phyloP scores from a whole-genome alignment of 2,329 filamentous ascomycete genomes.

The Fusarium hainanense region DNA sequence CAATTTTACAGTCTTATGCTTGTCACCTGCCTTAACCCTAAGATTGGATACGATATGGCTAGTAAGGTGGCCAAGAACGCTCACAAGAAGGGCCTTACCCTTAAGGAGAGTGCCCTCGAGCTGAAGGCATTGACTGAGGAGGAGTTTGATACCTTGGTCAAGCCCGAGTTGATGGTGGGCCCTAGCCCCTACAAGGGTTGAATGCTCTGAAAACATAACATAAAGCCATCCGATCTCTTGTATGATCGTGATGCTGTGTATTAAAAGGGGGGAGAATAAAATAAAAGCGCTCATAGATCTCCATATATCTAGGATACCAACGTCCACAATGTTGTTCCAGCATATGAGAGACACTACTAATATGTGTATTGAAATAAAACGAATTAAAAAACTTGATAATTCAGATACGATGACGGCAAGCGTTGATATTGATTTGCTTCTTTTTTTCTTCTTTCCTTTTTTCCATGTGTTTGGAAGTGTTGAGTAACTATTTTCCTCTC shows the following conservation, averaged over 20 bases:
- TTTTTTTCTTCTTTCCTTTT: not conserved
- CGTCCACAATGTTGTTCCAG: not conserved
- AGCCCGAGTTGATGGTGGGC: constrained; percentile 94
- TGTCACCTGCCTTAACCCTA: constrained; percentile 96
- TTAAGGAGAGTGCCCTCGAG: constrained; percentile 95
- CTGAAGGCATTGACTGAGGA: constrained; percentile 87
- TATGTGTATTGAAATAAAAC: not conserved
- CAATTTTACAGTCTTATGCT: constrained; percentile 81
- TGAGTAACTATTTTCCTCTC: not conserved
- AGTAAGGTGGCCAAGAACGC: constrained; percentile 98
- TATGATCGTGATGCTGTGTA: constrained; percentile 14
- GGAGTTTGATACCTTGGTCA: constrained; percentile 90
- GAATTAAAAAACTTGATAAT: constrained; percentile 2
- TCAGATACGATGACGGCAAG: not conserved
- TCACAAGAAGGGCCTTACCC: constrained; percentile 95
- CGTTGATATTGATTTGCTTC: not conserved
- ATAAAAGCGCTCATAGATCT: constrained; percentile 22
- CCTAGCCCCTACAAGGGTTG: constrained; percentile 71
- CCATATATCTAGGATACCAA: not conserved
- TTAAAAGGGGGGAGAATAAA: constrained; percentile 4
- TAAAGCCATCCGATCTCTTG: not conserved
- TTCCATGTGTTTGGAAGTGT: not conserved
- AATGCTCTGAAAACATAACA: constrained; percentile 2
- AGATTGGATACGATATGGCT: constrained; percentile 98
- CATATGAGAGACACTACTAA: not conserved